phyloP scores from a whole-genome alignment of 2,329 filamentous ascomycete genomes.

The Fusarium dlaminii region DNA sequence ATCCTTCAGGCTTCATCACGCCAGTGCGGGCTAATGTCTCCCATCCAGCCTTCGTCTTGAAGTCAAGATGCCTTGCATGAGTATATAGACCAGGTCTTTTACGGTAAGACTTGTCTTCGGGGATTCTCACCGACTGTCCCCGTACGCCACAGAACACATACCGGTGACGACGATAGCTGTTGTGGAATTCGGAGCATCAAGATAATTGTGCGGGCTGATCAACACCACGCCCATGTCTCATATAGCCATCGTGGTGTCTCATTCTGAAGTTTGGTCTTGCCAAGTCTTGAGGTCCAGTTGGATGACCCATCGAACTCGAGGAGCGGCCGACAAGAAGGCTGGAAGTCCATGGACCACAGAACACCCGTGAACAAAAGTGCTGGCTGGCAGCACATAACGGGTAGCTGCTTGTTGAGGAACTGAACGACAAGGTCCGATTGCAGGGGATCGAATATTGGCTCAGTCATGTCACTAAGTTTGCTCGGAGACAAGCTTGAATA shows the following conservation, averaged over 20 bases:
- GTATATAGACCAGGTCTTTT: constrained; percentile 28
- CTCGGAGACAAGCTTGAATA: constrained; percentile 4
- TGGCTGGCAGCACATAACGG: constrained; percentile 29
- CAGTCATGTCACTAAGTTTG: constrained; percentile 21
- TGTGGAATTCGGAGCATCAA: constrained; percentile 17
- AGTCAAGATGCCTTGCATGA: constrained; percentile 37
- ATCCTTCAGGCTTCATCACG: constrained; percentile 17
- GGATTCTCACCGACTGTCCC: constrained; percentile 43
- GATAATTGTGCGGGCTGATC: constrained; percentile 15
- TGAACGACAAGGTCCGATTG: constrained; percentile 8
- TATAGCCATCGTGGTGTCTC: constrained; percentile 32
- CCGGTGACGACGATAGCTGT: constrained; percentile 20
- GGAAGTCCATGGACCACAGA: neutral
- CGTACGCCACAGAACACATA: constrained; percentile 28
- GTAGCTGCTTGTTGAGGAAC: constrained; percentile 27
- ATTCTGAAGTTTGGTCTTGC: neutral
- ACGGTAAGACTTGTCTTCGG: constrained; percentile 20
- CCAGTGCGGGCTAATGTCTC: constrained; percentile 40
- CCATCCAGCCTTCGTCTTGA: constrained; percentile 37
- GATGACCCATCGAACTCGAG: constrained; percentile 9
- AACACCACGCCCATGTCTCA: constrained; percentile 32
- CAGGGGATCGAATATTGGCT: constrained; percentile 23
- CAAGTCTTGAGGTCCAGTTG: constrained; percentile 7
- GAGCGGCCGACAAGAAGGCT: constrained; percentile 10
- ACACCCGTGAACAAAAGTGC: constrained; percentile 14